A percentile compares a stretch with the other conserved stretches of the same genome.
These are phyloP conservation scores for Castanea sativa DNA, from an alignment of 306 rosid genomes.

Conservation along the genomic window DNA sequence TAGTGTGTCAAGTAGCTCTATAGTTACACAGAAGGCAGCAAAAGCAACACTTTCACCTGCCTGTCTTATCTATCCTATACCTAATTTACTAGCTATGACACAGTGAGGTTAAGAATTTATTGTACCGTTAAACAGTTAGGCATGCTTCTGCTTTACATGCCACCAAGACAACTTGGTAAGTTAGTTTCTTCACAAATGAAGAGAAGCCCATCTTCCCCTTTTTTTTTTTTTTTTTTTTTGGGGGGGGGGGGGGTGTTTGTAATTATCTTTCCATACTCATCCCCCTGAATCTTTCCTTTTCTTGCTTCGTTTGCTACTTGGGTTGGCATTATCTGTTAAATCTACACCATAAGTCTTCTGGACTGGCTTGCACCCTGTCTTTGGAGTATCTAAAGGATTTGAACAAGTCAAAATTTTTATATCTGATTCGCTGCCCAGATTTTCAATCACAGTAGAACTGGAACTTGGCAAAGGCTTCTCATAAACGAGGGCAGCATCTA, in stretches of 20 bases:
- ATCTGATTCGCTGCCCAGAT: background rate
- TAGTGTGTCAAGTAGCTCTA: background rate
- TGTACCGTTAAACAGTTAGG: background rate
- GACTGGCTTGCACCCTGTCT: background rate
- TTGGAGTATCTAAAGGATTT: background rate
- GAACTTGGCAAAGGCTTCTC: constrained; percentile 62
- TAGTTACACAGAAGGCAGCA: background rate
- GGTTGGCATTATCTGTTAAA: background rate
- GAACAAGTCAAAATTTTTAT: background rate
- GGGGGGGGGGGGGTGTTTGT: too few species aligned
- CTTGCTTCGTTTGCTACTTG: background rate
- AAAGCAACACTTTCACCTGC: background rate
- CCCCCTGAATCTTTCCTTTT: background rate
- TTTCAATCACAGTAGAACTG: background rate
- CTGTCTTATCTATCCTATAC: background rate
- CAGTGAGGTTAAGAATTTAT: background rate
- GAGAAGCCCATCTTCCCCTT: background rate
- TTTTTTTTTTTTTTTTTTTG: too few species aligned
- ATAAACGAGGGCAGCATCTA: constrained; percentile 80
- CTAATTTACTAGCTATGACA: background rate
- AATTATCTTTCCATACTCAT: background rate
- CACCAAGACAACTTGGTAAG: background rate
- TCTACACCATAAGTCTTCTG: background rate
- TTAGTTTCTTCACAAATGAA: background rate
- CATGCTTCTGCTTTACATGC: background rate